A percentile compares a stretch with the other conserved stretches of the same genome.
These are phyloP conservation scores for Corymbia maculata DNA, from an alignment of 345 rosid species.

Conservation along the genomic window DNA sequence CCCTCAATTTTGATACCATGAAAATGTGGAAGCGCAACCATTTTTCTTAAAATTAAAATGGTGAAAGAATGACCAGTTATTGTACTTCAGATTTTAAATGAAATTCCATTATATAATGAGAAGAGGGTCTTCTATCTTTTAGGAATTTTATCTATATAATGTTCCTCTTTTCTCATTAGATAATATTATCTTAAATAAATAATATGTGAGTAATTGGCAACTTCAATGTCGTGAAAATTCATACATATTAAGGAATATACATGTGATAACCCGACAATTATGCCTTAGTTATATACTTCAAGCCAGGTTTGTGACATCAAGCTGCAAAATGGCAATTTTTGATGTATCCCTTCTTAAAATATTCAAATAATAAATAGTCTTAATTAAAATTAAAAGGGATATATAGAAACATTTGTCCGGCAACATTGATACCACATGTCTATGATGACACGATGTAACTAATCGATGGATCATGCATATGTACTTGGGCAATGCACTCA, in stretches of 20 bases:
- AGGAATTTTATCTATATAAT: neutral
- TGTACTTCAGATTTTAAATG: neutral
- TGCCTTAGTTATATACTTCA: neutral
- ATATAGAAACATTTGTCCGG: neutral
- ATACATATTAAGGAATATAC: neutral
- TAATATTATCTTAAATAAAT: neutral
- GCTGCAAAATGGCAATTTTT: neutral
- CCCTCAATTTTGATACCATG: neutral
- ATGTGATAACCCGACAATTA: neutral
- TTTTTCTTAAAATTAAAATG: neutral
- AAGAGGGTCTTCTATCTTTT: neutral
- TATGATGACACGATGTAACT: neutral
- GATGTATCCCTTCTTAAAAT: neutral
- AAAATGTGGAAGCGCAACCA: accelerated
- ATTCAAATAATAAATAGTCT: neutral
- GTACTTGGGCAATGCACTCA: neutral
- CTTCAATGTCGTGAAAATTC: neutral
- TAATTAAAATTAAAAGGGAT: neutral
- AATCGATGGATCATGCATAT: neutral
- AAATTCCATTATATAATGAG: neutral
- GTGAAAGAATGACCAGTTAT: neutral
- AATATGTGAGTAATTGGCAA: neutral
- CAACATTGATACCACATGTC: neutral
- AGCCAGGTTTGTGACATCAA: neutral
- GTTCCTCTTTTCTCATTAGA: neutral